phyloP scores from a whole-genome alignment of 2,329 filamentous ascomycete genomes.

The Exophiala sp. region DNA sequence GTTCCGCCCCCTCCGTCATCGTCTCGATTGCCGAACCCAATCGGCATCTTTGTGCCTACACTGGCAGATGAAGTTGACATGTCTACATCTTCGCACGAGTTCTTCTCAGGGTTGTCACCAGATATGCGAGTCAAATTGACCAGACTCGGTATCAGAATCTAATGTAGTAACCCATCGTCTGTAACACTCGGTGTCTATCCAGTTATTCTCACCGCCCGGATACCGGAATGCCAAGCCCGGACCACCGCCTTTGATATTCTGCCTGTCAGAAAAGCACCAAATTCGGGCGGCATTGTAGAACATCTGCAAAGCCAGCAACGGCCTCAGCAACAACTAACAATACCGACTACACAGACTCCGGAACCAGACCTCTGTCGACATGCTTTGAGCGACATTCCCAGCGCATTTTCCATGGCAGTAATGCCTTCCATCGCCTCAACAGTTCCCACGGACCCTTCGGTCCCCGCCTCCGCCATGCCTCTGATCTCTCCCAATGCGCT shows the following conservation, averaged over 20 bases:
- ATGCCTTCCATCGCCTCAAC: constrained; percentile 14
- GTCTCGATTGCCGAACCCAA: too few relatives aligned
- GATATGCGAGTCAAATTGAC: too few relatives aligned
- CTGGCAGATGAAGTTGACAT: too few relatives aligned
- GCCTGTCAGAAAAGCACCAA: not conserved
- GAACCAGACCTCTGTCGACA: not conserved
- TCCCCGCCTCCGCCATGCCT: constrained; percentile 26
- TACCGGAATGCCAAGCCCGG: not conserved
- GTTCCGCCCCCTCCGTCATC: not conserved
- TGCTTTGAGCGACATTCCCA: not conserved
- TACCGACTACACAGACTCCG: too few relatives aligned
- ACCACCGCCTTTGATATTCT: not conserved
- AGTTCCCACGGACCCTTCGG: constrained; percentile 3
- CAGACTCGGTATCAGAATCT: too few relatives aligned
- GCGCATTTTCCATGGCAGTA: not conserved
- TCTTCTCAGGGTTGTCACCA: too few relatives aligned
- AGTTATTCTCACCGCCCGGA: not conserved
- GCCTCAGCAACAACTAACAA: too few relatives aligned
- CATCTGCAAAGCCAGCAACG: too few relatives aligned
- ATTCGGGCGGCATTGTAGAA: not conserved
- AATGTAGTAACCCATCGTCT: too few relatives aligned
- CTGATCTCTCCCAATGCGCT: constrained; percentile 63
- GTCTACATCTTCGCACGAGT: too few relatives aligned
- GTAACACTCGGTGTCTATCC: not conserved
- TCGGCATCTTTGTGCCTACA: too few relatives aligned